phyloP scores from a whole-genome alignment of 495 filamentous ascomycete genomes.

The Penicillium bialowiezense region DNA sequence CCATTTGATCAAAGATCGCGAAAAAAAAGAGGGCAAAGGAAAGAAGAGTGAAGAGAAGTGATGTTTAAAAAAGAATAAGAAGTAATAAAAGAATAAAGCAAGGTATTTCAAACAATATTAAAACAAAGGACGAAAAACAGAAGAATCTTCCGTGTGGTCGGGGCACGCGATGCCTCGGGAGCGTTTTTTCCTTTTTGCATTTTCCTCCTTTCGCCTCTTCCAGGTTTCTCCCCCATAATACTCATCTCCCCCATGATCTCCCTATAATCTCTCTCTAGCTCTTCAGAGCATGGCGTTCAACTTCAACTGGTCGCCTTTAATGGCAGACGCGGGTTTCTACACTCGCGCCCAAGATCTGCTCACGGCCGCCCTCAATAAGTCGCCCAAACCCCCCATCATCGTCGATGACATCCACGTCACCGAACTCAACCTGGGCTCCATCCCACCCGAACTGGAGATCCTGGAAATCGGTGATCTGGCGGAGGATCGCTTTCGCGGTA shows the following conservation, averaged over 20 bases:
- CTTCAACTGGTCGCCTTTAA: slow-evolving; percentile 99
- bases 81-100: background rate
- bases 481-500: slow-evolving; percentile 94
- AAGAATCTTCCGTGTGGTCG: background rate
- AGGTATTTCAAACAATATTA: background rate
- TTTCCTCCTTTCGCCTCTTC: slow-evolving; percentile 8
- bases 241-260: background rate
- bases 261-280: slow-evolving; percentile 29
- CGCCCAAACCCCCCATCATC: slow-evolving; percentile 96
- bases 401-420: slow-evolving; percentile 99
- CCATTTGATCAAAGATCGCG: background rate
- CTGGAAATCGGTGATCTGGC: slow-evolving; percentile 95
- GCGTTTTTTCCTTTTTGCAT: background rate
- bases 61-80: background rate
- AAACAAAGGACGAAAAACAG: background rate
- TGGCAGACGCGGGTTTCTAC: slow-evolving; percentile 88
- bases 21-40: background rate
- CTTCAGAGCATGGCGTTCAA: slow-evolving; percentile 90
- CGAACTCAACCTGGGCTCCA: slow-evolving; percentile 90
- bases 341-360: slow-evolving; percentile 88
- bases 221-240: background rate
- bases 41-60: too few relatives aligned
- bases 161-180: background rate
- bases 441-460: slow-evolving; percentile 92
- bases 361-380: slow-evolving; percentile 94